Evolutionary conservation across 2,329 filamentous ascomycete genomes (phyloP), one percentile per base, ranked within the genome.

Genomic region (Colletotrichum chrysophilum): DNA sequence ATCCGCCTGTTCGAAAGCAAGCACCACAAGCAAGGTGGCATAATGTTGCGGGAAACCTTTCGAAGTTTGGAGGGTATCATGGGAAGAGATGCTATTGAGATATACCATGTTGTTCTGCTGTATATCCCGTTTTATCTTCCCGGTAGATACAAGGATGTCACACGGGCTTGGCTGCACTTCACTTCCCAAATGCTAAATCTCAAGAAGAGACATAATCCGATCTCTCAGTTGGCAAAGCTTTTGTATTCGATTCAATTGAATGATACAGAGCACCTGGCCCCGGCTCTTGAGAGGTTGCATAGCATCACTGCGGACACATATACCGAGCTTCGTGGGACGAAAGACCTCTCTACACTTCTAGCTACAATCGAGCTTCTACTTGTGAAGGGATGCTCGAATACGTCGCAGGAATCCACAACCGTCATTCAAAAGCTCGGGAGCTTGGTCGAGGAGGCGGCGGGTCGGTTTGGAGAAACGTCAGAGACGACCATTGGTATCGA

Each of bases 281-380:
- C 43, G 6, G n/a, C 43, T 52, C 43, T 52, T 21, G 43, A 21
- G 43, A 0, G 43, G 0, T 2, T 52, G 3, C 3, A 7, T 7
- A 21, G n/a, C 43, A 52, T 52, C n/a, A 21, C n/a, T 3, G n/a
- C 43, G 3, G 43, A 21, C 4, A 52, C 10, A 3, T 52, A 52
- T 13, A 48, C 0, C 10, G 0, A 48, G 1, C n/a, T 48, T 0
- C 43, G 43, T 1, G 43, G 43, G 43, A 21, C n/a, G 5, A 48
- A 21, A 0, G 43, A 48, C 0, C 43, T 48, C 0, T 48, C 43
- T n/a, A 21, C 43, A 1, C 9, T 48, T 48, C 0, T 21, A 0
- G n/a, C 43, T 0, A 48, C 3, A 0, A 2, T 48, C 43, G 43
- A 48, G 3, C n/a, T 48, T 0, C 0, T 4, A 7, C 43, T 48